Conservation (phyloP, 2,329 filamentous ascomycete genomes). For the Metarhizium robertsii region DNA sequence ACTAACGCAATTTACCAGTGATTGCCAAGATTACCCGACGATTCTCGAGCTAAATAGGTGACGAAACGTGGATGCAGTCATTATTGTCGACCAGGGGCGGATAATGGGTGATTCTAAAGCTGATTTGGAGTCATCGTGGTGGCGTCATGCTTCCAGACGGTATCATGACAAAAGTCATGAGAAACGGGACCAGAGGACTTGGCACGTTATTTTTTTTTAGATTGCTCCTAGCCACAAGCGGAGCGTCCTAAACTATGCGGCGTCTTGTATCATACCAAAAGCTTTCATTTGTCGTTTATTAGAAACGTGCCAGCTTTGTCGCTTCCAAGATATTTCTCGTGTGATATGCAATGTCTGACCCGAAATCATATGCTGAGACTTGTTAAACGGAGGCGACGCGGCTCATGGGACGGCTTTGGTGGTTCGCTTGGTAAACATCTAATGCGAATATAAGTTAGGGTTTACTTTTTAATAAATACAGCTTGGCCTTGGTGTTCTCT, state of each 20-base stretch:
- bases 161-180: neutral
- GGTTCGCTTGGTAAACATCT: too few species aligned
- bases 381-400: too few species aligned
- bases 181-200: neutral
- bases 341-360: neutral
- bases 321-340: neutral
- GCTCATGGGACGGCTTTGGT: too few species aligned
- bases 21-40: constrained; percentile 91
- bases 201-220: neutral
- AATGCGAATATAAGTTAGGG: too few species aligned
- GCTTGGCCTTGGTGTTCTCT: too few species aligned
- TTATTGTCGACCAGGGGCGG: neutral
- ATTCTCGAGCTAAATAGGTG: constrained; percentile 54
- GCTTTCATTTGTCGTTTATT: neutral
- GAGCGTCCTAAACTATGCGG: neutral
- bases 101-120: neutral
- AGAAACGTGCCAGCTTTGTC: neutral
- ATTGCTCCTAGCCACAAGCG: neutral
- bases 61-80: neutral
- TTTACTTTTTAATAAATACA: too few species aligned
- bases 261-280: constrained; percentile 2
- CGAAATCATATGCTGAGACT: neutral
- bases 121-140: neutral
- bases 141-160: neutral
- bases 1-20: constrained; percentile 44